Evolutionary conservation across 1,139 yeast genomes (phyloP).

Genomic region (Tardiomyces depauwii): DNA sequence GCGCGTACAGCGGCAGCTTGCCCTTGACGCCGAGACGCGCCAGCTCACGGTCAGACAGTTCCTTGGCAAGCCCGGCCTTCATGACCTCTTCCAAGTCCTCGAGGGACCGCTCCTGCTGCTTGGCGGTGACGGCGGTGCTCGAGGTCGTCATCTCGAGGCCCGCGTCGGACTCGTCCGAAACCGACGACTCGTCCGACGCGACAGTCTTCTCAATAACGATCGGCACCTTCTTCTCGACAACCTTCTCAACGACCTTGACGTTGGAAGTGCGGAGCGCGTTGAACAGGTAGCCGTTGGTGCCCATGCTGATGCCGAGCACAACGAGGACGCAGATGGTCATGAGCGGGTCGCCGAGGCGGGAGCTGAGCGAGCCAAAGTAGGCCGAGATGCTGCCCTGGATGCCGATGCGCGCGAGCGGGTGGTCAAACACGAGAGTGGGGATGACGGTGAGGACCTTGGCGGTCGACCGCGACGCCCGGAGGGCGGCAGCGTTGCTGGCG

Average conservation of each 20-base stretch:
- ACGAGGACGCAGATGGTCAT: conserved; percentile 69
- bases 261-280: conserved; percentile 16
- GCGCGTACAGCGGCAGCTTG: conserved; percentile 81
- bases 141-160: conserved; percentile 10
- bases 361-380: conserved; percentile 46
- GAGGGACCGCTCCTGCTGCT: conserved; percentile 23
- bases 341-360: conserved; percentile 71
- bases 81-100: conserved; percentile 55
- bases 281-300: conserved; percentile 73
- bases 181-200: conserved; percentile 5
- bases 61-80: conserved; percentile 62
- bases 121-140: conserved; percentile 11
- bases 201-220: conserved; percentile 18
- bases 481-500: no score
- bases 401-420: conserved; percentile 51
- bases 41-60: conserved; percentile 63
- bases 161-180: conserved; percentile 12
- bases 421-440: conserved; percentile 59
- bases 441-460: conserved; percentile 50
- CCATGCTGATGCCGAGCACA: conserved; percentile 63
- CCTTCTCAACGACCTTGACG: conserved; percentile 14
- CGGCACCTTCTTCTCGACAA: conserved; percentile 24
- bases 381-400: conserved; percentile 52
- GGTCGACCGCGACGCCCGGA: neutral
- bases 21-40: conserved; percentile 60